Percentiles rank a stretch among this genome's conserved stretches.
phyloP scores from a whole-genome alignment of 176 grass and related monocot species.

The Alloteropsis semialata region DNA sequence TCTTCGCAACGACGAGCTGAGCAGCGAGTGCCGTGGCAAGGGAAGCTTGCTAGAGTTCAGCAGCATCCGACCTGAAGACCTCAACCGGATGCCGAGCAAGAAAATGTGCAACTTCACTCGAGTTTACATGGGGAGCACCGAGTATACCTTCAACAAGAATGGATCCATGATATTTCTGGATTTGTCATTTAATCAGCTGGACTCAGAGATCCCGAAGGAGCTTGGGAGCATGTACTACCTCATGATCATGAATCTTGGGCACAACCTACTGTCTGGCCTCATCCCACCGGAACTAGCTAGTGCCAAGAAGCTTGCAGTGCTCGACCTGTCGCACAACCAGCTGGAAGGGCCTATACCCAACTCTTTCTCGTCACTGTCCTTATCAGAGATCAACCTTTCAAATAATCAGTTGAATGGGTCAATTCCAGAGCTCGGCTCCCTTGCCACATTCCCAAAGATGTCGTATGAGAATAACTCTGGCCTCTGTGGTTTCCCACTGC shows the following conservation, averaged over 20 bases:
- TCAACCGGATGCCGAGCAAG: conserved; percentile 72
- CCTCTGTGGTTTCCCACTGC: conserved; percentile 78
- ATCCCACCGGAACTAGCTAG: conserved; percentile 62
- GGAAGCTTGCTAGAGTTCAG: conserved; percentile 89
- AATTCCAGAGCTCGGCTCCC: conserved; percentile 77
- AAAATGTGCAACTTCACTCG: conserved; percentile 78
- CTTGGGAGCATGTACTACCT: conserved; percentile 83
- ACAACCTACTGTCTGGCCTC: conserved; percentile 67
- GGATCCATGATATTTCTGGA: conserved; percentile 97
- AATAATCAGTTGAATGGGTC: conserved; percentile 86
- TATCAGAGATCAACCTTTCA: conserved; percentile 86
- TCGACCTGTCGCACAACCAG: conserved; percentile 80
- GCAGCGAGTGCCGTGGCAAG: conserved; percentile 72
- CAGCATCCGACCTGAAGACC: conserved; percentile 71
- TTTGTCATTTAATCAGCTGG: conserved; percentile 83
- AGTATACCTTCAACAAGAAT: conserved; percentile 88
- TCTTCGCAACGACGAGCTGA: conserved; percentile 81
- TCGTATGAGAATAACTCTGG: conserved; percentile 83
- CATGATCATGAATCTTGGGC: conserved; percentile 92
- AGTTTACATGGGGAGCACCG: conserved; percentile 85
- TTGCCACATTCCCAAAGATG: conserved; percentile 65
- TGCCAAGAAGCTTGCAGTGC: conserved; percentile 60
- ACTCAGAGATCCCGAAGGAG: conserved; percentile 70
- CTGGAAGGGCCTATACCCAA: conserved; percentile 74
- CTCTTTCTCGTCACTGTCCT: conserved; percentile 68